A percentile compares a stretch with the other conserved stretches of the same genome.
phyloP scores from a whole-genome alignment of 176 grass and related monocot species.

The Zoysia japonica region DNA sequence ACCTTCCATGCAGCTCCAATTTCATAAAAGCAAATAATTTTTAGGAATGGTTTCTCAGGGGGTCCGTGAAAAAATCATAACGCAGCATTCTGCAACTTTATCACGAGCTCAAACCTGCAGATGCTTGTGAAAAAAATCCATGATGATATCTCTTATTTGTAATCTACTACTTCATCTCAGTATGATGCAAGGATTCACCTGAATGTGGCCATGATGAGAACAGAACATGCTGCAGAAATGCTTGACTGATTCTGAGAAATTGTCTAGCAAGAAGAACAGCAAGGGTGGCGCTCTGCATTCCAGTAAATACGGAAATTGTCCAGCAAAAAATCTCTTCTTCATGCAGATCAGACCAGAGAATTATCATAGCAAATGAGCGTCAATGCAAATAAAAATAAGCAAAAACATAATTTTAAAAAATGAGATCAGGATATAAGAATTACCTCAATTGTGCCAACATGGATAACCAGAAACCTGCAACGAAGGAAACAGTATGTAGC shows the following conservation, averaged over 20 bases:
- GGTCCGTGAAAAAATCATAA: background rate
- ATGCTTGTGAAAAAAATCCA: background rate
- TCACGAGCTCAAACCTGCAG: conserved; percentile 20
- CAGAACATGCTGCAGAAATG: conserved; percentile 88
- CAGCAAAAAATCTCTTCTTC: conserved; percentile 68
- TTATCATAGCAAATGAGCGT: background rate
- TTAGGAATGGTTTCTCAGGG: background rate
- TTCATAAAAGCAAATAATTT: background rate
- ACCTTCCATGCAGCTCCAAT: background rate
- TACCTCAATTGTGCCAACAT: conserved; percentile 81
- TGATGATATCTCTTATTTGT: too few species aligned
- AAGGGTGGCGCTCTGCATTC: conserved; percentile 67
- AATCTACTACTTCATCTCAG: conserved; percentile 40
- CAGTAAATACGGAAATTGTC: conserved; percentile 86
- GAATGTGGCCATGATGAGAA: conserved; percentile 85
- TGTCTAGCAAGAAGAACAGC: conserved; percentile 86
- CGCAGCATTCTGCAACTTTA: background rate
- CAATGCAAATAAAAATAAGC: background rate
- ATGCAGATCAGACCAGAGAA: conserved; percentile 27
- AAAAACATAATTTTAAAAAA: too few species aligned
- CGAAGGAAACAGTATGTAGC: conserved; percentile 59
- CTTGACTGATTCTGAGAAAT: conserved; percentile 79
- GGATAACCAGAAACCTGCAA: conserved; percentile 78
- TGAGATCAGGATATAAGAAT: background rate
- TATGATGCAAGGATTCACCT: conserved; percentile 78